Base-by-base conservation (phyloP, 805 yeast genomes). In the Sugiyamaella qingdaonensis region DNA sequence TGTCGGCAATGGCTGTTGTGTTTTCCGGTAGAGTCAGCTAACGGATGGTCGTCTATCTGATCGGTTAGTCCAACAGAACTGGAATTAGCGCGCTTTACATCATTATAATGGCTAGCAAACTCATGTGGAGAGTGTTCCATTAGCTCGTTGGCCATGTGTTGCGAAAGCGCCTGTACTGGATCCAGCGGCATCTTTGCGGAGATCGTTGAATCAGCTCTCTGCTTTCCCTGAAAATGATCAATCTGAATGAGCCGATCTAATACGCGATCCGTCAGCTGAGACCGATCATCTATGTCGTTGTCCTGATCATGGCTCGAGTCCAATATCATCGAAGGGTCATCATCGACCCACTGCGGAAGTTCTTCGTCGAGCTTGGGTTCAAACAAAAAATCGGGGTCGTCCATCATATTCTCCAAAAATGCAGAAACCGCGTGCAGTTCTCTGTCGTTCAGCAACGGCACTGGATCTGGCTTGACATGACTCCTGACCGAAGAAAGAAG, bases 351-450 rank as follows among this genome's bases (percentile, higher is more conserved):
- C 39, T 55, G 51, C 21, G 57, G 55, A 31, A 60, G 56, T 19
- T 52, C 61, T 19, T 58, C 68, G 9, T 59, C 56, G 21, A 62
- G 48, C 14, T 61, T 60, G n/a, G 69, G 69, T 46, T 66, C 68
- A 39, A 65, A 59, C 33, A 66, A 43, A 50, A 67, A 65, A 44
- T 64, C 62, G 1, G 67, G 60, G 48, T 67, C 69, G 10, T 56
- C 61, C 10, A 64, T 57, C 45, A 67, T 53, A 47, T 58, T 59
- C 48, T 67, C 70, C 34, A 67, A 58, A 48, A 67, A 67, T 34
- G 55, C 59, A 10, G 66, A 49, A 46, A 66, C 62, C n/a, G 67
- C 69, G 4, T 51, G 46, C 21, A 63, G 56, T 48, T 67, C 70
- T 45, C 54, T 58, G 39, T 63, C 66, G 50, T 63, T 66, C 46